Evolutionary conservation across 495 filamentous ascomycete genomes (phyloP).

Genomic region (Penicillium cinerascens): DNA sequence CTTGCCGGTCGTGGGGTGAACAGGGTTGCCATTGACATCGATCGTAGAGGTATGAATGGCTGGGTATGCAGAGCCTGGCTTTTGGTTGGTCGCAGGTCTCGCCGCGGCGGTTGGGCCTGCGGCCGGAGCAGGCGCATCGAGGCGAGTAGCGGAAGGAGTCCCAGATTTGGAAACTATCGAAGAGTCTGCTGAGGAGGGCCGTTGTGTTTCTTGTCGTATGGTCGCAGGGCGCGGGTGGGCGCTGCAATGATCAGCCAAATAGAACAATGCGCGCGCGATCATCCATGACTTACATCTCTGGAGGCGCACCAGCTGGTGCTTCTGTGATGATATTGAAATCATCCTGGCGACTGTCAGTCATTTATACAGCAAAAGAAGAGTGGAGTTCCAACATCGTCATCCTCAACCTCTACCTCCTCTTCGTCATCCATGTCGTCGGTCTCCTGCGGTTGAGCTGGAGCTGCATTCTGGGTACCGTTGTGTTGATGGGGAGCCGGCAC

Average conservation of each 20-base stretch:
- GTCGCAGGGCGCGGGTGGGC: conserved; percentile 39
- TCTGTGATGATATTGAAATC: conserved; percentile 97
- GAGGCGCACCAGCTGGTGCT: conserved; percentile 68
- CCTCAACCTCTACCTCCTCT: conserved; percentile 72
- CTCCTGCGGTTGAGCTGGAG: conserved; percentile 30
- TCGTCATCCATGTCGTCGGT: conserved; percentile 59
- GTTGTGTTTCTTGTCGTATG: conserved; percentile 63
- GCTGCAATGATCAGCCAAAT: conserved; percentile 21
- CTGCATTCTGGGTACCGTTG: conserved; percentile 22
- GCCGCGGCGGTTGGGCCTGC: conserved; percentile 36
- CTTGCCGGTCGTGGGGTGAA: conserved; percentile 69
- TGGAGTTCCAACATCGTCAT: conserved; percentile 51
- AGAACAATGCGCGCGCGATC: background rate
- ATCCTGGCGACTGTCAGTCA: conserved; percentile 38
- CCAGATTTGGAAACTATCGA: conserved; percentile 27
- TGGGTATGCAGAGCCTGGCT: conserved; percentile 58
- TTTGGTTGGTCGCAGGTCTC: conserved; percentile 39
- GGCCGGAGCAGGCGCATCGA: conserved; percentile 40
- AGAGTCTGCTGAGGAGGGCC: conserved; percentile 53
- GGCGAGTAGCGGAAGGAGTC: conserved; percentile 37
- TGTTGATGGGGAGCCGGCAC: conserved; percentile 30
- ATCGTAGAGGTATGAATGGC: conserved; percentile 72
- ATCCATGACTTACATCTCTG: conserved; percentile 47
- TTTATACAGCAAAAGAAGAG: background rate
- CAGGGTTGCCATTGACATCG: conserved; percentile 78